These are phyloP conservation scores for Boletus rex-veris DNA, from an alignment of 768 basidiomycete species.

Conservation along the genomic window DNA sequence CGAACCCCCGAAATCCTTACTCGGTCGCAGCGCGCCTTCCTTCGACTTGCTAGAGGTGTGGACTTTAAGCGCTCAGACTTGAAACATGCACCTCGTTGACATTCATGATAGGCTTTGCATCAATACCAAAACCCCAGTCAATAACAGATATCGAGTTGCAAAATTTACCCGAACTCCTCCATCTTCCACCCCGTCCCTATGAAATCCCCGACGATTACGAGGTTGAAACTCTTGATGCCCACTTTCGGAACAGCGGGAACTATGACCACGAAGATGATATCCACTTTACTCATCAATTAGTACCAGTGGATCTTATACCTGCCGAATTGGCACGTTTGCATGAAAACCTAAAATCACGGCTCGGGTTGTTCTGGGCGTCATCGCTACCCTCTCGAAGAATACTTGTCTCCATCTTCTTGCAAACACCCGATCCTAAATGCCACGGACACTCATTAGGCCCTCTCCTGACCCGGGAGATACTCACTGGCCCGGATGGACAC, in stretches of 20 bases:
- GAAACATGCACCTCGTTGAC: conserved; percentile 2
- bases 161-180: conserved; percentile 28
- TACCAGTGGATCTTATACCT: conserved; percentile 20
- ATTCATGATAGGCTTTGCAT: conserved; percentile 57
- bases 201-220: conserved; percentile 62
- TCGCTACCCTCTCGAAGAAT: conserved; percentile 62
- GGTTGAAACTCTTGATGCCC: conserved; percentile 51
- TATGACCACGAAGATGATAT: conserved; percentile 21
- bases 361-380: conserved; percentile 80
- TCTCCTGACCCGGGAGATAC: conserved; percentile 46
- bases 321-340: conserved; percentile 54
- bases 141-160: conserved; percentile 28
- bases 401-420: conserved; percentile 57
- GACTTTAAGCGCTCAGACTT: not conserved
- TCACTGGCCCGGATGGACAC: conserved; percentile 65
- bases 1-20: conserved; percentile 58
- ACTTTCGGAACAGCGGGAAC: conserved; percentile 36
- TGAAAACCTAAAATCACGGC: conserved; percentile 69
- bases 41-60: conserved; percentile 73
- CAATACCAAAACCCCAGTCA: conserved; percentile 57
- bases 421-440: conserved; percentile 16
- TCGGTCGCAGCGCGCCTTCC: conserved; percentile 73
- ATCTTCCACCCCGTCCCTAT: conserved; percentile 53
- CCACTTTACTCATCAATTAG: conserved; percentile 15
- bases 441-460: conserved; percentile 36